Evolutionary conservation across 768 basidiomycete species (phyloP).

Genomic region (Boletus subcaerulescens): DNA sequence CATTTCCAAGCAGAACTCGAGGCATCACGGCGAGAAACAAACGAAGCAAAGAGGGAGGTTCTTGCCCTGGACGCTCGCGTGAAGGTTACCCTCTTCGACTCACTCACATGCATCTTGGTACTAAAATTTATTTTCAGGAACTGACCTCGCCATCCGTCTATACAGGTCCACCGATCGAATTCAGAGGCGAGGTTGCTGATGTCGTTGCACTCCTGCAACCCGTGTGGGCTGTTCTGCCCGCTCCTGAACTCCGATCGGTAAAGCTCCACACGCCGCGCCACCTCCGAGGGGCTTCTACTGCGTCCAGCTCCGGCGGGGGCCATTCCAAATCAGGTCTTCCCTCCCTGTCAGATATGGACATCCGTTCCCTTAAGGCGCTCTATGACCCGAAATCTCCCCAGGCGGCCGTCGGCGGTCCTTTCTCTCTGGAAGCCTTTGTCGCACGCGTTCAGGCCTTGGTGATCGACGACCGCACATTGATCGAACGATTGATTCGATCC

Average conservation of each 20-base stretch:
- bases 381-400: constrained; percentile 48
- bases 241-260: constrained; percentile 74
- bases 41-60: constrained; percentile 44
- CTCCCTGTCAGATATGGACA: constrained; percentile 81
- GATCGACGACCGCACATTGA: constrained; percentile 77
- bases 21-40: constrained; percentile 48
- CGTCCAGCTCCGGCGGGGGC: constrained; percentile 31
- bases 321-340: constrained; percentile 31
- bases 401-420: constrained; percentile 35
- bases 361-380: constrained; percentile 79
- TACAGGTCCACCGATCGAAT: constrained; percentile 28
- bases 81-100: constrained; percentile 29
- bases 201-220: constrained; percentile 64
- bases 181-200: constrained; percentile 46
- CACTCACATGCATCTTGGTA: neutral
- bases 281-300: constrained; percentile 48
- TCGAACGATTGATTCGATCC: constrained; percentile 79
- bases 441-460: constrained; percentile 77
- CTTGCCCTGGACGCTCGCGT: constrained; percentile 37
- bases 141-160: constrained; percentile 21
- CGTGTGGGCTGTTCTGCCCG: constrained; percentile 80
- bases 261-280: constrained; percentile 50
- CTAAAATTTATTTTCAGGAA: constrained; percentile 19
- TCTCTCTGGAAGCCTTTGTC: constrained; percentile 75
- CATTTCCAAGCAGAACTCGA: constrained; percentile 59